Percentiles rank a stretch among this genome's conserved stretches.
These are phyloP conservation scores for Daldinia caldariorum DNA, from an alignment of 495 filamentous ascomycete genomes.

Conservation along the genomic window DNA sequence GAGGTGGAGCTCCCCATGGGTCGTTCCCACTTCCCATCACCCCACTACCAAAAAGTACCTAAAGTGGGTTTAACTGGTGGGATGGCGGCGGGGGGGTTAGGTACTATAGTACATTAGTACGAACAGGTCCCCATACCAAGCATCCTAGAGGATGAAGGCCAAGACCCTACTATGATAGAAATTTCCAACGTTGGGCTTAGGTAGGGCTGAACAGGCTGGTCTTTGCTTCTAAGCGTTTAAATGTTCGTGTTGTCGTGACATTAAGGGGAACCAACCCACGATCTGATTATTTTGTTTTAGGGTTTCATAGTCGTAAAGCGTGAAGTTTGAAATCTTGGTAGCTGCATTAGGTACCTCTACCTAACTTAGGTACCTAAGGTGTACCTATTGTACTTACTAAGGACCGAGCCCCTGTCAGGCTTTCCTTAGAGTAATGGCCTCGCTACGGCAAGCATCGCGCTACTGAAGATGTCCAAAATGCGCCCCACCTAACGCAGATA, in stretches of 20 bases:
- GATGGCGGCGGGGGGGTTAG: slow-evolving; percentile 1
- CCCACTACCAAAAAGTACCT: not conserved
- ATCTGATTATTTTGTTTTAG: not conserved
- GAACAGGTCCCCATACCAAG: not conserved
- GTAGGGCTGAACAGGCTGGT: not conserved
- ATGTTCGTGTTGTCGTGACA: not conserved
- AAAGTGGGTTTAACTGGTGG: not conserved
- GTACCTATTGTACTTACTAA: too few relatives aligned
- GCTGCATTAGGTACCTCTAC: too few relatives aligned
- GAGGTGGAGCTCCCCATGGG: not conserved
- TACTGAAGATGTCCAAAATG: too few relatives aligned
- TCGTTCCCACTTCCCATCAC: not conserved
- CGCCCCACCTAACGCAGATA: too few relatives aligned
- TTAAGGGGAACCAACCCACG: not conserved
- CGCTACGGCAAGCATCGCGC: not conserved
- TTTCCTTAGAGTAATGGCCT: not conserved
- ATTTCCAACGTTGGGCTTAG: not conserved
- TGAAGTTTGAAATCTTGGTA: not conserved
- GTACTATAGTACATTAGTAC: too few relatives aligned
- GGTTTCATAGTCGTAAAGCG: not conserved
- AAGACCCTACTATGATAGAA: not conserved
- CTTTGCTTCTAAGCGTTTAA: not conserved
- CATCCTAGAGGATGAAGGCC: slow-evolving; percentile 4
- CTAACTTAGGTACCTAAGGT: too few relatives aligned
- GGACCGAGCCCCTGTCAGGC: not conserved